phyloP scores from a whole-genome alignment of 345 rosid genomes.

The Camelina hispida region DNA sequence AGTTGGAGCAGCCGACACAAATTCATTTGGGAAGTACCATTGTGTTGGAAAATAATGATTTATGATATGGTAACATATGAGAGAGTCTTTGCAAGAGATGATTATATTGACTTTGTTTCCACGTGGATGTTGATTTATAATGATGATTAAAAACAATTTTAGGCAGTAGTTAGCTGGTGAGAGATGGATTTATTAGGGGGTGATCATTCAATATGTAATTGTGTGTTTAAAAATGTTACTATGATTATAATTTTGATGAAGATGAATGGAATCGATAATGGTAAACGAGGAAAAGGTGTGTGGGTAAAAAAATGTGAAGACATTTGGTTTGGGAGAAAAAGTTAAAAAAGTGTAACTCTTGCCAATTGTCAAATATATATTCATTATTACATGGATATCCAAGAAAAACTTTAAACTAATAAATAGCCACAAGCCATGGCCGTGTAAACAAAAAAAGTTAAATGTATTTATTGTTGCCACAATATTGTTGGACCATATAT shows the following conservation, averaged over 20 bases:
- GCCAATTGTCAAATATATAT: conserved; percentile 10
- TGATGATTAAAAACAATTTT: neutral
- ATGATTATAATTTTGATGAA: neutral
- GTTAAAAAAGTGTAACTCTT: neutral
- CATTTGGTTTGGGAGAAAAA: neutral
- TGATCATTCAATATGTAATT: neutral
- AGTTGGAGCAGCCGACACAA: conserved; percentile 35
- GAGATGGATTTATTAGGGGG: neutral
- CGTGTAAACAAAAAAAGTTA: conserved; percentile 1
- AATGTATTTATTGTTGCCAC: conserved; percentile 23
- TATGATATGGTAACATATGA: neutral
- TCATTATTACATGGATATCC: neutral
- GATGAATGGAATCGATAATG: conserved; percentile 1
- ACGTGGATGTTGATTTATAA: conserved; percentile 28
- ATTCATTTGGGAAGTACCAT: conserved; percentile 29
- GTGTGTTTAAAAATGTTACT: neutral
- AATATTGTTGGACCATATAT: conserved; percentile 30
- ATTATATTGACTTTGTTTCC: conserved; percentile 30
- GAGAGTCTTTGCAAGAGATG: conserved; percentile 20
- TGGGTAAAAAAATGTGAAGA: conserved; percentile 28
- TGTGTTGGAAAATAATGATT: conserved; percentile 27
- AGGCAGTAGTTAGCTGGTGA: conserved; percentile 38
- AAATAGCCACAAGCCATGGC: conserved; percentile 24
- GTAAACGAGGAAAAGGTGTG: conserved; percentile 15
- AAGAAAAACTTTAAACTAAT: conserved; percentile 23